Conservation (phyloP, 768 basidiomycete species). For the Suillus tomentosus region DNA sequence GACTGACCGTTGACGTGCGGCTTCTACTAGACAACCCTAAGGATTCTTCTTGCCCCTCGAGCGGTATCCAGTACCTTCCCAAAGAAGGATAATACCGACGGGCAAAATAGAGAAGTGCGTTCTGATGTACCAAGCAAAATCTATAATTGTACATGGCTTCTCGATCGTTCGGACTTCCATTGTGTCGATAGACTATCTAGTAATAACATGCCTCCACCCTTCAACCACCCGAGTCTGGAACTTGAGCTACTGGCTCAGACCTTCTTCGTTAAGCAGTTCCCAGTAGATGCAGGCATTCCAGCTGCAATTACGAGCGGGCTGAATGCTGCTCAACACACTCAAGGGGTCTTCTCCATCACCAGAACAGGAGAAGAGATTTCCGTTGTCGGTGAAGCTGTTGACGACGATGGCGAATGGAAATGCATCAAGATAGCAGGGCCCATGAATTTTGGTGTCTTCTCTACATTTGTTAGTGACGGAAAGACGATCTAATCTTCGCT, state of each 20-base stretch:
- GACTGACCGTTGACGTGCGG: conserved; percentile 9
- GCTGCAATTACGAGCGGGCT: conserved; percentile 25
- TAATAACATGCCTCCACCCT: conserved; percentile 44
- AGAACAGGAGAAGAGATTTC: conserved; percentile 64
- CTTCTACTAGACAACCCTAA: conserved; percentile 47
- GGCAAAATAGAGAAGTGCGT: background rate
- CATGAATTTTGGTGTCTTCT: conserved; percentile 58
- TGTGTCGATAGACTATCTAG: background rate
- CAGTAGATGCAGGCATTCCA: conserved; percentile 37
- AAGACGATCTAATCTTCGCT: background rate
- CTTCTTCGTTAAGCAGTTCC: conserved; percentile 49
- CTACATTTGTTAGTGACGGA: background rate
- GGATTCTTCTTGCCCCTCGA: conserved; percentile 52
- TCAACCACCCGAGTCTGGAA: conserved; percentile 46
- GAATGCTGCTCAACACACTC: conserved; percentile 31
- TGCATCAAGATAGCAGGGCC: conserved; percentile 66
- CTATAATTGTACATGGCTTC: conserved; percentile 9
- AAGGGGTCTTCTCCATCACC: conserved; percentile 55
- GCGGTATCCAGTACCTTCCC: conserved; percentile 60
- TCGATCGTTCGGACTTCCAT: background rate
- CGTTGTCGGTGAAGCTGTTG: conserved; percentile 49
- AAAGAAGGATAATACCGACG: conserved; percentile 38
- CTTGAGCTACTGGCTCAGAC: conserved; percentile 45
- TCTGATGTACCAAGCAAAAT: background rate
- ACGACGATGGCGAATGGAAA: conserved; percentile 49